Percentiles rank a stretch among this genome's conserved stretches.
phyloP scores from a whole-genome alignment of 108 stramenopile genomes.

The Schizochytrium sp. region DNA sequence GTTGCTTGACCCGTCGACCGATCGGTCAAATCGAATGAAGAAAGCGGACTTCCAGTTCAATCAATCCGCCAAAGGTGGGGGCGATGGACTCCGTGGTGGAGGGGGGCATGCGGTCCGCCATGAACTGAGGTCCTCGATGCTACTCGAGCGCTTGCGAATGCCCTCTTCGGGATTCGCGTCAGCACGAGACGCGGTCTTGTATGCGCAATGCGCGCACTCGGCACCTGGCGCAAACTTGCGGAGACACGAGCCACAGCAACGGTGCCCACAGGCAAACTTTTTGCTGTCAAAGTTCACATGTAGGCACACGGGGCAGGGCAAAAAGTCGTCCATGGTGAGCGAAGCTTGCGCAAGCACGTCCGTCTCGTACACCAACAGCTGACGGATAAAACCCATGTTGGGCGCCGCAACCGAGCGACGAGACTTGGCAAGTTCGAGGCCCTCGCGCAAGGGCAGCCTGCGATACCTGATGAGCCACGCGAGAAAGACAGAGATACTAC shows the following conservation, averaged over 20 bases:
- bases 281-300: neutral
- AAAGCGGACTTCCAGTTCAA: neutral
- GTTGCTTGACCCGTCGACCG: neutral
- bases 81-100: neutral
- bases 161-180: neutral
- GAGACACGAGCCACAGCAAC: neutral
- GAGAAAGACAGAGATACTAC: neutral
- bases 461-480: slow-evolving; percentile 9
- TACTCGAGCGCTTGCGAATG: neutral
- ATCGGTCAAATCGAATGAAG: neutral
- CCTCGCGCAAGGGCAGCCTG: neutral
- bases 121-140: neutral
- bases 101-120: neutral
- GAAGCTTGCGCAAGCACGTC: neutral
- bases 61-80: neutral
- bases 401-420: neutral
- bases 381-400: neutral
- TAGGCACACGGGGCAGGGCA: slow-evolving; percentile 1
- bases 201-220: neutral
- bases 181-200: neutral
- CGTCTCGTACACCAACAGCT: neutral
- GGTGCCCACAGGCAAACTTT: neutral
- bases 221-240: neutral
- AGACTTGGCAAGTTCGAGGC: neutral
- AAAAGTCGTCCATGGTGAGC: neutral